phyloP scores from a whole-genome alignment of 192 early-diverging fungal genomes.

The Chytriomyces sp. region DNA sequence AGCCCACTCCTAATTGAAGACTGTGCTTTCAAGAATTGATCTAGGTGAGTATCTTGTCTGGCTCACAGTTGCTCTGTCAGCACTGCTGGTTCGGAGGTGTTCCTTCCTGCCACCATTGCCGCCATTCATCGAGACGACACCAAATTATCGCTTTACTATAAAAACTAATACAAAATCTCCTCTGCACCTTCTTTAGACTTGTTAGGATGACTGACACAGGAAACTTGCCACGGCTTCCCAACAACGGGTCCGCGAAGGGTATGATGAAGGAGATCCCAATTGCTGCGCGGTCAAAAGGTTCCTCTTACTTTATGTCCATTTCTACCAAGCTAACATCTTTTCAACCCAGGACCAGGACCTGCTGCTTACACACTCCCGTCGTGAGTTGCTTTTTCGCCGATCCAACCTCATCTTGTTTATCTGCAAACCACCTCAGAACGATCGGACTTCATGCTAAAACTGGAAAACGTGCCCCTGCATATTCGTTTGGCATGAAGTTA shows the following conservation, averaged over 20 bases:
- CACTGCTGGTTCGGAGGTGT: too few relatives aligned
- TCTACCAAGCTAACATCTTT: background rate
- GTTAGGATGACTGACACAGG: background rate
- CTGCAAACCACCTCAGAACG: conserved; percentile 36
- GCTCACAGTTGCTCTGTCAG: too few relatives aligned
- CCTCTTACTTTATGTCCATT: background rate
- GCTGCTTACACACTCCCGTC: conserved; percentile 62
- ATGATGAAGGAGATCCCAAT: conserved; percentile 50
- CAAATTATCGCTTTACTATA: too few relatives aligned
- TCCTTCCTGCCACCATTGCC: too few relatives aligned
- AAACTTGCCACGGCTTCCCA: conserved; percentile 3
- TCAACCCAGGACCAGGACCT: conserved; percentile 57
- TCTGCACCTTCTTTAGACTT: too few relatives aligned
- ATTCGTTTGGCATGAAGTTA: conserved; percentile 61
- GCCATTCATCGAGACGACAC: too few relatives aligned
- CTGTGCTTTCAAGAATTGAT: too few relatives aligned
- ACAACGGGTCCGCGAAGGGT: background rate
- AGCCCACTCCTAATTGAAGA: too few relatives aligned
- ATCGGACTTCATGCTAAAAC: conserved; percentile 52
- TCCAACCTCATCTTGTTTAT: background rate
- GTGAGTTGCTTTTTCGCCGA: conserved; percentile 32
- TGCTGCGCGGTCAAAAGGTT: conserved; percentile 59
- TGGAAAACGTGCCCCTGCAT: conserved; percentile 55
- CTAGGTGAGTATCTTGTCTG: too few relatives aligned
- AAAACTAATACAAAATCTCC: too few relatives aligned